Percentiles rank a stretch among this genome's conserved stretches.
phyloP scores from a whole-genome alignment of 352 stramenopile genomes.

The Phytophthora fragariae region DNA sequence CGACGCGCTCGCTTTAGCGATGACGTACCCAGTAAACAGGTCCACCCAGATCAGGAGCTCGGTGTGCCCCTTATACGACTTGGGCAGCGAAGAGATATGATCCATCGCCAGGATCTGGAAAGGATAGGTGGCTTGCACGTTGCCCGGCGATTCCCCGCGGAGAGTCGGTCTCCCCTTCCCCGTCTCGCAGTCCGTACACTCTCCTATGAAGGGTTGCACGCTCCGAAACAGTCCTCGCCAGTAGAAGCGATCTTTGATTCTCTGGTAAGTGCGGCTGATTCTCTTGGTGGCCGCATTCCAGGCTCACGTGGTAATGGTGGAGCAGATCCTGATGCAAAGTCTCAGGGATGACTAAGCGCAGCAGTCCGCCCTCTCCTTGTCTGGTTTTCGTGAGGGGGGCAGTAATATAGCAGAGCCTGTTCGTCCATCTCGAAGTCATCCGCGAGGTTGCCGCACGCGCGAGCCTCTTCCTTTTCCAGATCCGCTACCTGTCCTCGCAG shows the following conservation, averaged over 20 bases:
- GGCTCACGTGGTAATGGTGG: conserved; percentile 19
- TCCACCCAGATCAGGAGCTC: background rate
- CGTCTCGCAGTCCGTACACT: conserved; percentile 4
- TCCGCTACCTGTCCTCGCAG: background rate
- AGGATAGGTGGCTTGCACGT: background rate
- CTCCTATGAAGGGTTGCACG: no score
- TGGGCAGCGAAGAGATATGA: conserved; percentile 16
- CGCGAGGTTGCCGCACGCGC: background rate
- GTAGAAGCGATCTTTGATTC: no score
- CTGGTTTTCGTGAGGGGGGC: background rate
- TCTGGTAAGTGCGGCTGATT: no score
- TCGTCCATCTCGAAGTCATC: background rate
- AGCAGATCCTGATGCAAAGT: conserved; percentile 5
- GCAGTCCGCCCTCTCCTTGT: background rate
- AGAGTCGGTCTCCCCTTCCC: conserved; percentile 2
- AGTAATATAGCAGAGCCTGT: conserved; percentile 1
- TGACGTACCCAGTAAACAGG: background rate
- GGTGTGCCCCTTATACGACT: conserved; percentile 4
- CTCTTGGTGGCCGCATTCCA: no score
- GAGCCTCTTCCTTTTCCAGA: background rate
- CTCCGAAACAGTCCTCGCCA: no score
- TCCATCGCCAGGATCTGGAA: conserved; percentile 19
- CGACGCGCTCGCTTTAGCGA: background rate
- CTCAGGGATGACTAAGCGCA: background rate
- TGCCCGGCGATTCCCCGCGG: conserved; percentile 7